Conservation (phyloP, 2,329 filamentous ascomycete species). For the Sclerotinia borealis region DNA sequence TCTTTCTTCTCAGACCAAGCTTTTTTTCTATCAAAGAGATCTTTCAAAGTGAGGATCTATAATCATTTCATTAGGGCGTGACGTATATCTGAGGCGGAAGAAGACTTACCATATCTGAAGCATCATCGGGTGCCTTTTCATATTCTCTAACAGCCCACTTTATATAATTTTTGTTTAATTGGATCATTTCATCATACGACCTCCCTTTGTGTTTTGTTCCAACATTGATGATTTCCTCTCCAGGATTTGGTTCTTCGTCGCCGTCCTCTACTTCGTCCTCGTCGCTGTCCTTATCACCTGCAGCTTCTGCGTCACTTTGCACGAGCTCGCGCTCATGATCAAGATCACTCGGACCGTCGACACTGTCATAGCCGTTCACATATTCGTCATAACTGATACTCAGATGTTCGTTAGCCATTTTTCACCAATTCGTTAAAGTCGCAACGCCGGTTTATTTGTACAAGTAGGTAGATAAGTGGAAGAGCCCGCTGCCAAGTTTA, state of each 20-base stretch:
- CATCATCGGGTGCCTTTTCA: neutral
- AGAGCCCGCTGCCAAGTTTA: neutral
- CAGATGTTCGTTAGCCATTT: neutral
- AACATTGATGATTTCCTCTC: neutral
- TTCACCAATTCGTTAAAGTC: too few species aligned
- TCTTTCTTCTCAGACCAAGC: neutral
- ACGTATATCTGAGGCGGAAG: neutral
- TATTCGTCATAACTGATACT: neutral
- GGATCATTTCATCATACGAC: neutral
- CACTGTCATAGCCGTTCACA: too few species aligned
- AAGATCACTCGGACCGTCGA: too few species aligned
- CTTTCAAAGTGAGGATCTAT: neutral
- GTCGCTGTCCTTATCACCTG: neutral
- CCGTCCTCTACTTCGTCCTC: neutral
- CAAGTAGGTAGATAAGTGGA: neutral
- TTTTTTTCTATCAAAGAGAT: neutral
- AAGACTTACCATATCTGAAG: neutral
- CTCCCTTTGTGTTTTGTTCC: neutral
- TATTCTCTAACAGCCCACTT: neutral
- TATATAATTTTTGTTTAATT: neutral
- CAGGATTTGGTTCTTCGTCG: neutral
- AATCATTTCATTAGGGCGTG: too few species aligned
- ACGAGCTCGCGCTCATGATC: too few species aligned
- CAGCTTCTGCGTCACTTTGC: too few species aligned
- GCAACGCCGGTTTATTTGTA: too few species aligned